These are phyloP conservation scores for Phaeoacremonium minimum DNA, from an alignment of 2,329 filamentous ascomycete species.

Conservation along the genomic window DNA sequence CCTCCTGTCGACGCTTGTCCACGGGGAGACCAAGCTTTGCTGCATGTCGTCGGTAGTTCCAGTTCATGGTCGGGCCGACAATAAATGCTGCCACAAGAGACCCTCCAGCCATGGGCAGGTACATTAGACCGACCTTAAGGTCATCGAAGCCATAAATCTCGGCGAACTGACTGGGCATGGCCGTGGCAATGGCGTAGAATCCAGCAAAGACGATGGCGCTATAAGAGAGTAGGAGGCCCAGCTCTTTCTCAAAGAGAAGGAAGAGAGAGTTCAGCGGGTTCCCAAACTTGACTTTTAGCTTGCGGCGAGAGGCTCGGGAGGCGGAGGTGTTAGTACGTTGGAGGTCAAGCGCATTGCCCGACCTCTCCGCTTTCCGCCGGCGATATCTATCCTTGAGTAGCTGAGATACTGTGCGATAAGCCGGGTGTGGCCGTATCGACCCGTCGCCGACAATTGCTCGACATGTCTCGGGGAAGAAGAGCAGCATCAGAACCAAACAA, in stretches of 20 bases:
- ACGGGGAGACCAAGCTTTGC: conserved; percentile 45
- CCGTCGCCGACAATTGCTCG: conserved; percentile 39
- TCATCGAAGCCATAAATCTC: conserved; percentile 57
- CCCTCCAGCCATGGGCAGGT: conserved; percentile 45
- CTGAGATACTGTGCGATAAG: conserved; percentile 19
- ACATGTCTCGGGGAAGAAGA: conserved; percentile 41
- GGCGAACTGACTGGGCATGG: conserved; percentile 37
- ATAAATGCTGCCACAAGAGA: conserved; percentile 40
- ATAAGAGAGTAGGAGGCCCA: conserved; percentile 46
- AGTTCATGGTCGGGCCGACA: conserved; percentile 56
- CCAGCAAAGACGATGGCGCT: conserved; percentile 42
- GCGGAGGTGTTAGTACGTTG: conserved; percentile 2
- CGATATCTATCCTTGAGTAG: conserved; percentile 11
- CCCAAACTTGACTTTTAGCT: conserved; percentile 58
- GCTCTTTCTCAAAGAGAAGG: conserved; percentile 78
- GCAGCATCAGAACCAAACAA: conserved; percentile 29
- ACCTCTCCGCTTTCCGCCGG: conserved; percentile 4
- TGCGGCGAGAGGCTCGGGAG: conserved; percentile 3
- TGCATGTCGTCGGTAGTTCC: conserved; percentile 63
- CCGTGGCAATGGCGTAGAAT: conserved; percentile 42
- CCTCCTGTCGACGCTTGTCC: conserved; percentile 45
- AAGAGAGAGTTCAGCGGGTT: conserved; percentile 84
- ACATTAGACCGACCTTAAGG: conserved; percentile 47
- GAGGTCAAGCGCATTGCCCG: conserved; percentile 4
- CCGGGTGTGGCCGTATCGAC: conserved; percentile 24